phyloP scores from a whole-genome alignment of 306 rosid species.

The Cyclanthera cordifolia region DNA sequence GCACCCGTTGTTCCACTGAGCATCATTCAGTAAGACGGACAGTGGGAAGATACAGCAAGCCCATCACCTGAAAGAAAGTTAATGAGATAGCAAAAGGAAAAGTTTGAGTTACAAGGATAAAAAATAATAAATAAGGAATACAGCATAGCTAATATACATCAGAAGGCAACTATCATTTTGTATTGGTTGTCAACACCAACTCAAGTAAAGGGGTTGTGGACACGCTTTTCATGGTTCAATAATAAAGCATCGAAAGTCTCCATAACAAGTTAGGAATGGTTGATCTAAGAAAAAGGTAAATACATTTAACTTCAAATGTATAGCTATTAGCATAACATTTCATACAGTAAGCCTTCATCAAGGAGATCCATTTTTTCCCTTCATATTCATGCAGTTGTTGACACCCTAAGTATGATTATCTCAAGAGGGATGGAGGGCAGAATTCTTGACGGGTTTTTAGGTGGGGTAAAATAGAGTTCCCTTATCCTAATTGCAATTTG shows the following conservation, averaged over 20 bases:
- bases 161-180: neutral
- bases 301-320: neutral
- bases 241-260: neutral
- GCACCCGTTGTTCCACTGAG: constrained; percentile 41
- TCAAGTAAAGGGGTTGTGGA: neutral
- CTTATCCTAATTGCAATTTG: no score
- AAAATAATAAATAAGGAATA: neutral
- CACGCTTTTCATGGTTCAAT: neutral
- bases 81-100: neutral
- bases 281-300: neutral
- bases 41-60: constrained; percentile 40
- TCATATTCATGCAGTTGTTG: no score
- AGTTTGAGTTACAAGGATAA: neutral
- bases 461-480: no score
- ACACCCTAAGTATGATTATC: no score
- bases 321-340: neutral
- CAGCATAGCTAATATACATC: neutral
- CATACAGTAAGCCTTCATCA: neutral
- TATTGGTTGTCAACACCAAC: neutral
- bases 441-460: no score
- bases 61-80: constrained; percentile 43
- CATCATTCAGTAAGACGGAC: constrained; percentile 63
- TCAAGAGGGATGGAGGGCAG: no score
- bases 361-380: no score
- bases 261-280: neutral